Percentiles rank a stretch among this genome's conserved stretches.
Conservation (phyloP, 371 early-diverging fungal species). For the Fennellomyces sp. region DNA sequence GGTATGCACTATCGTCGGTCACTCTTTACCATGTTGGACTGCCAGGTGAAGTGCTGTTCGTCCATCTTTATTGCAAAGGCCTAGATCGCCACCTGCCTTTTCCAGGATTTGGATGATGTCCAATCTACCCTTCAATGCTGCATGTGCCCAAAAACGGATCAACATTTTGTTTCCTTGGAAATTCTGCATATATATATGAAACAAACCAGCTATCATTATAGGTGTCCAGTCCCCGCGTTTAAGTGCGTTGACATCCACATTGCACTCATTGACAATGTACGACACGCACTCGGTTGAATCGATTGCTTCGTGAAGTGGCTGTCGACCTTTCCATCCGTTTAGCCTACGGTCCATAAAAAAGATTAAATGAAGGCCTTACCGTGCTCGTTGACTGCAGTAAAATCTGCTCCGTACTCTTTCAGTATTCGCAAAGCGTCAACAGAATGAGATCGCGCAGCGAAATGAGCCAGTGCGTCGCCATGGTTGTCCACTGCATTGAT, state of each 20-base stretch:
- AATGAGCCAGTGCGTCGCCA: conserved; percentile 55
- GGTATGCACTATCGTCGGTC: background rate
- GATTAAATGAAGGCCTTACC: conserved; percentile 20
- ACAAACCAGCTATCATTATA: conserved; percentile 49
- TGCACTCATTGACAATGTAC: conserved; percentile 29
- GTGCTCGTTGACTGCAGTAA: conserved; percentile 49
- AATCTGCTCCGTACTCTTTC: conserved; percentile 31
- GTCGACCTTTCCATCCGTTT: conserved; percentile 30
- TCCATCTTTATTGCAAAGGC: conserved; percentile 43
- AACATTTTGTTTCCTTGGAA: background rate
- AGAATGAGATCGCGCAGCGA: conserved; percentile 46
- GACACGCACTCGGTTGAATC: conserved; percentile 39
- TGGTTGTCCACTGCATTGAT: conserved; percentile 35
- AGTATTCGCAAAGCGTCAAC: conserved; percentile 29
- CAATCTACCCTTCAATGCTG: conserved; percentile 48
- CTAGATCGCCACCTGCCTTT: conserved; percentile 28
- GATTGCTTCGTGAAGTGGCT: conserved; percentile 55
- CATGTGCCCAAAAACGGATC: background rate
- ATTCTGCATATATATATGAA: too few relatives aligned
- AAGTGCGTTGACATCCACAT: conserved; percentile 51
- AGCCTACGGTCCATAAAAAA: background rate
- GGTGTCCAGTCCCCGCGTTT: conserved; percentile 64
- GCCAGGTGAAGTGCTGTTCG: conserved; percentile 58
- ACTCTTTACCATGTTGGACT: conserved; percentile 42
- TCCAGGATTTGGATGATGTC: conserved; percentile 39